Evolutionary conservation across 345 rosid genomes (phyloP).

Genomic region (Heritiera littoralis): DNA sequence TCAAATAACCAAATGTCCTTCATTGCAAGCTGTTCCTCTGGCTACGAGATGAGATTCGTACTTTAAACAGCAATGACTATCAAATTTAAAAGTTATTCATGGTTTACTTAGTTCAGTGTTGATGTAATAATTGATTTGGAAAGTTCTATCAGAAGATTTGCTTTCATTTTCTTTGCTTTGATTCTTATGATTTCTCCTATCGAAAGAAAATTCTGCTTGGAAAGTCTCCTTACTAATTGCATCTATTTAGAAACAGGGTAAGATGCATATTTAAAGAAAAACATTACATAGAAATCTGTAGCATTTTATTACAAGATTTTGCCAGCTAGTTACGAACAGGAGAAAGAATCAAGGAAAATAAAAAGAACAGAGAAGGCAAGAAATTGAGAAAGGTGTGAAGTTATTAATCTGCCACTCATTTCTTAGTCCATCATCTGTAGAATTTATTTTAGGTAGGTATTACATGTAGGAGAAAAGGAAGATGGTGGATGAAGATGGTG

Average conservation of each 20-base stretch:
- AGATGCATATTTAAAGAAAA: not conserved
- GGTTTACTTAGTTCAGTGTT: not conserved
- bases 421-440: not conserved
- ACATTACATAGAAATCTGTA: not conserved
- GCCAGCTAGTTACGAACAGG: not conserved
- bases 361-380: not conserved
- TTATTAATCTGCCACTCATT: not conserved
- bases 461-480: conserved; percentile 4
- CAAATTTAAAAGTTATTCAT: not conserved
- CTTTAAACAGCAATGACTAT: not conserved
- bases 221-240: not conserved
- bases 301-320: not conserved
- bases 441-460: not conserved
- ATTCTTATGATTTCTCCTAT: not conserved
- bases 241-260: not conserved
- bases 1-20: not conserved
- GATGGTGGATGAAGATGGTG: conserved; percentile 3
- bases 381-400: not conserved
- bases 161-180: not conserved
- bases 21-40: not conserved
- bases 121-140: not conserved
- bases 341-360: not conserved
- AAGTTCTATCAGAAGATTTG: not conserved
- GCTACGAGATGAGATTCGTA: not conserved
- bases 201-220: not conserved